Conservation (phyloP, 805 yeast genomes). For the Schizosaccharomyces japonicus region DNA sequence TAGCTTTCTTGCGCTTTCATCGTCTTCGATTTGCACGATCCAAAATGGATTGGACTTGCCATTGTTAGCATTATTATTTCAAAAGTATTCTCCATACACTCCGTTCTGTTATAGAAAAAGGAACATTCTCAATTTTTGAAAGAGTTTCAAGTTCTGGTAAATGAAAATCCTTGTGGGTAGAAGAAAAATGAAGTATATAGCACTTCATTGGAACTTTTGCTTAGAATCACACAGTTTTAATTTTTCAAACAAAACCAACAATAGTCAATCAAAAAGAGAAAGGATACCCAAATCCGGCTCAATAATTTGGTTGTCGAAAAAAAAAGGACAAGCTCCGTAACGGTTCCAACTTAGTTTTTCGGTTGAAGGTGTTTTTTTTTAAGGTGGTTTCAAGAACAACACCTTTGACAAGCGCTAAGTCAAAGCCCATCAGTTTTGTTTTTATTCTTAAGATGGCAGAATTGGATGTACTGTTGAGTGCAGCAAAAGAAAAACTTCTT, state of each 20-base stretch:
- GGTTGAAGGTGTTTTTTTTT: not conserved
- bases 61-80: not conserved
- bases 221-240: too few relatives aligned
- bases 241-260: too few relatives aligned
- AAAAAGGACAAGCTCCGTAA: too few relatives aligned
- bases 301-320: too few relatives aligned
- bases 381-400: not conserved
- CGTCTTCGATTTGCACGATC: constrained; percentile 39
- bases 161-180: constrained; percentile 43
- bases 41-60: constrained; percentile 26
- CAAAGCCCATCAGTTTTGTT: not conserved
- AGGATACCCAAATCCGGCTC: too few relatives aligned
- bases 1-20: constrained; percentile 39
- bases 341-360: too few relatives aligned
- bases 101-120: constrained; percentile 35
- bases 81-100: not conserved
- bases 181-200: not conserved
- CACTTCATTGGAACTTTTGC: not conserved
- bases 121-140: constrained; percentile 37
- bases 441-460: not conserved
- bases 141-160: constrained; percentile 63
- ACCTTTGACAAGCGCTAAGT: not conserved
- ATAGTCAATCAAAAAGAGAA: too few relatives aligned
- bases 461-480: not conserved
- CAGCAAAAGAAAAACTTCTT: not conserved